Conservation (phyloP, 2,329 filamentous ascomycete genomes). For the Coniochaeta ligniaria region DNA sequence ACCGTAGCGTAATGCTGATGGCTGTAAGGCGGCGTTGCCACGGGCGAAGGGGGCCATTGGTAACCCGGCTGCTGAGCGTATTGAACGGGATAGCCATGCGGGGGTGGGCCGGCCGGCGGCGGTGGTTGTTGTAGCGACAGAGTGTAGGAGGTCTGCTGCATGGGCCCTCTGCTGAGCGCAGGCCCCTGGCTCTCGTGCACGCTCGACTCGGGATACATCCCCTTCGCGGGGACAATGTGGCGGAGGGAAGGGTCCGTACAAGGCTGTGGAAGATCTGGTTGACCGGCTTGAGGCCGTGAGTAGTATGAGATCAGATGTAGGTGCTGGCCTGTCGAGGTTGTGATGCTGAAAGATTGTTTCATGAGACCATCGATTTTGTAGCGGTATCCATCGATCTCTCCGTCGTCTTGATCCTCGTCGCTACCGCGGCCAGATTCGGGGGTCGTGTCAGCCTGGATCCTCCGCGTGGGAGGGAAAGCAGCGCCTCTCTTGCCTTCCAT, state of each 20-base stretch:
- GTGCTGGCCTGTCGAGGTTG: constrained; percentile 79
- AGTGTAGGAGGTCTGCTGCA: constrained; percentile 40
- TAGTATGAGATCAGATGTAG: constrained; percentile 98
- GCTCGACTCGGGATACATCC: constrained; percentile 95
- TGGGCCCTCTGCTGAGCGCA: constrained; percentile 69
- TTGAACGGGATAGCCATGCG: constrained; percentile 28
- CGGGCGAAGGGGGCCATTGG: constrained; percentile 49
- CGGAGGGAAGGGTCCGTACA: constrained; percentile 73
- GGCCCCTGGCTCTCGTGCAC: constrained; percentile 79
- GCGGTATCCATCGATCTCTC: constrained; percentile 82
- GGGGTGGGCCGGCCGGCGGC: constrained; percentile 25
- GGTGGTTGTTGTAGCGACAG: constrained; percentile 12
- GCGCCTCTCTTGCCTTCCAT: constrained; percentile 98
- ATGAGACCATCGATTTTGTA: constrained; percentile 96
- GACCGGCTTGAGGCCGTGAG: constrained; percentile 67
- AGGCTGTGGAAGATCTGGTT: constrained; percentile 70
- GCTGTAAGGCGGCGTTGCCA: constrained; percentile 45
- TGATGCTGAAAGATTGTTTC: constrained; percentile 99
- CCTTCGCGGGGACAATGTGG: constrained; percentile 80
- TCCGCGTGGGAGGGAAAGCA: constrained; percentile 53
- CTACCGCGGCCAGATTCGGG: constrained; percentile 75
- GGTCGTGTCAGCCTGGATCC: constrained; percentile 59
- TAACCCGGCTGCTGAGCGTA: constrained; percentile 35
- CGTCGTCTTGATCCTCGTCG: constrained; percentile 79
- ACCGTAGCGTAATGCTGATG: constrained; percentile 34